Conservation (phyloP, 352 stramenopile genomes). For the Globisporangium nunn region DNA sequence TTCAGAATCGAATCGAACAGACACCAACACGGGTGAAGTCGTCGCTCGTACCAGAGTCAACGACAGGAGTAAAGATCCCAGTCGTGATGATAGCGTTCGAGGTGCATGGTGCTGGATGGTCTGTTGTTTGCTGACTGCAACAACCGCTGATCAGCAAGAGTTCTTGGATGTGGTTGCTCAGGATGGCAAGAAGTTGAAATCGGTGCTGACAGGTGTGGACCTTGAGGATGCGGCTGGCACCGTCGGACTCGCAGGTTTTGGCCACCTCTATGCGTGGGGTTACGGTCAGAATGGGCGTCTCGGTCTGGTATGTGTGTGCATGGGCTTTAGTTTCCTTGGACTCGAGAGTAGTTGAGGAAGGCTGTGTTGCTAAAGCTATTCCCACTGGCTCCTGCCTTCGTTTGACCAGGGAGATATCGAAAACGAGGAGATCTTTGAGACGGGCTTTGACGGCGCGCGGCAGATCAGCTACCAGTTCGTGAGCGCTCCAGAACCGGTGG, state of each 20-base stretch:
- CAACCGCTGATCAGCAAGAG: too few relatives aligned
- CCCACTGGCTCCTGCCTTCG: not conserved
- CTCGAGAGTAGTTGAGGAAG: not conserved
- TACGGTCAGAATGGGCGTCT: slow-evolving; percentile 59
- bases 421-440: slow-evolving; percentile 57
- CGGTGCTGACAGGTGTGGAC: slow-evolving; percentile 28
- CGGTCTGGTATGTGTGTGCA: slow-evolving; percentile 31
- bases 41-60: slow-evolving; percentile 3
- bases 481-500: slow-evolving; percentile 34
- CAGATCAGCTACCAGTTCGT: slow-evolving; percentile 70
- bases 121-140: too few relatives aligned
- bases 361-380: not conserved
- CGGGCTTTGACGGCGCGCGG: slow-evolving; percentile 53
- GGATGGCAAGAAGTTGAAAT: slow-evolving; percentile 39
- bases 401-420: slow-evolving; percentile 46
- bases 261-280: slow-evolving; percentile 62
- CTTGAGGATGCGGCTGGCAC: slow-evolving; percentile 37
- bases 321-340: too few relatives aligned
- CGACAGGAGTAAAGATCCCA: slow-evolving; percentile 51
- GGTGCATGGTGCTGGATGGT: slow-evolving; percentile 13
- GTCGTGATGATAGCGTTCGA: slow-evolving; percentile 53
- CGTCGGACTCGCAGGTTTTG: slow-evolving; percentile 31
- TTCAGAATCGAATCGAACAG: slow-evolving; percentile 45
- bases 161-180: slow-evolving; percentile 6
- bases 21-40: slow-evolving; percentile 31